Percentiles rank a stretch among this genome's conserved stretches.
Evolutionary conservation across 371 early-diverging fungal genomes (phyloP).

Genomic region (Cokeromyces recurvatus): DNA sequence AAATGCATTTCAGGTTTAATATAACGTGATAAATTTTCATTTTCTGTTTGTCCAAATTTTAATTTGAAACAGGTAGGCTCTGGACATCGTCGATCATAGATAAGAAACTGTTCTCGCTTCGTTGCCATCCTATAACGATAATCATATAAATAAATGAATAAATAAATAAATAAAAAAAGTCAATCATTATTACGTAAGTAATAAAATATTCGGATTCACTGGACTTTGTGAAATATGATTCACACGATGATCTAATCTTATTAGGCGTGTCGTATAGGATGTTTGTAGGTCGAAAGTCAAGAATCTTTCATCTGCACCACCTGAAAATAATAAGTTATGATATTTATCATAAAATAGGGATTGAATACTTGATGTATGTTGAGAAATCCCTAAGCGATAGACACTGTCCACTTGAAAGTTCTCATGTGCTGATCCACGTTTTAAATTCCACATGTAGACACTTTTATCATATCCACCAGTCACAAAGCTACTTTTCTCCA

Average conservation of each 20-base stretch:
- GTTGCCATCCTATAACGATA: no score
- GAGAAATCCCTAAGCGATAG: conserved; percentile 12
- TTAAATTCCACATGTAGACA: conserved; percentile 21
- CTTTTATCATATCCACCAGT: conserved; percentile 34
- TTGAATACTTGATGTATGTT: conserved; percentile 24
- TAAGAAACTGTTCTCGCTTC: conserved; percentile 27
- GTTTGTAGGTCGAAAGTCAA: conserved; percentile 19
- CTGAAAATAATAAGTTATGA: conserved; percentile 17
- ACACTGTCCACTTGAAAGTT: background rate
- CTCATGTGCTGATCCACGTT: conserved; percentile 1
- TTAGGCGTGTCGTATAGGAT: background rate
- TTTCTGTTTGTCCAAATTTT: conserved; percentile 27
- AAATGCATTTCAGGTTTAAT: conserved; percentile 35
- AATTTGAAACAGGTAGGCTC: conserved; percentile 16
- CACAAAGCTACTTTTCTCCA: conserved; percentile 23
- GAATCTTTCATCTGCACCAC: conserved; percentile 28
- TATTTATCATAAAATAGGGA: conserved; percentile 20
- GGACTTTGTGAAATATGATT: conserved; percentile 9
- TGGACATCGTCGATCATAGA: conserved; percentile 25
- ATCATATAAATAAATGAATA: no score
- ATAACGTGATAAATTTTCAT: conserved; percentile 29
- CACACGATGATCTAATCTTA: conserved; percentile 3
- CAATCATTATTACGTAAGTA: conserved; percentile 8
- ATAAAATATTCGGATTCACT: conserved; percentile 12
- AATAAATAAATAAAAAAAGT: conserved; percentile 2